Percentiles rank a stretch among this genome's conserved stretches.
Conservation (phyloP, 805 yeast genomes). For the Nakazawaea wickerhamii region DNA sequence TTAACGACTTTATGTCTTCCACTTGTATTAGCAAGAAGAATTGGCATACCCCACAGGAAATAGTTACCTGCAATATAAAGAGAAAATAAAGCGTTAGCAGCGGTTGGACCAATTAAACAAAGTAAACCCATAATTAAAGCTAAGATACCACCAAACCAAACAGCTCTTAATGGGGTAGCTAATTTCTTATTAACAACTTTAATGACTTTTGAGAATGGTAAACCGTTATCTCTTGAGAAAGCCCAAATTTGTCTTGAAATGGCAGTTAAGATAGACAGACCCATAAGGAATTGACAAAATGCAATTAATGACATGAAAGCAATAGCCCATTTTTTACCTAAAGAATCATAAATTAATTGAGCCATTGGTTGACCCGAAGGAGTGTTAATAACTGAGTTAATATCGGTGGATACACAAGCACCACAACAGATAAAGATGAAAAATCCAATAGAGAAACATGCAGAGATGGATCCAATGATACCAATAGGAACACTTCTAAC, state of each 20-base stretch:
- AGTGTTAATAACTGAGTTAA: constrained; percentile 36
- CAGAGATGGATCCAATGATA: constrained; percentile 51
- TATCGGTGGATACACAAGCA: constrained; percentile 48
- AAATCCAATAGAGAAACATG: constrained; percentile 57
- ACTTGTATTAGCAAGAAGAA: constrained; percentile 44
- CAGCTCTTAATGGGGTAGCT: constrained; percentile 64
- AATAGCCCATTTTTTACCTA: constrained; percentile 61
- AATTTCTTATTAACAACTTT: constrained; percentile 51
- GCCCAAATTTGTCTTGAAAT: constrained; percentile 72
- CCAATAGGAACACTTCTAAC: constrained; percentile 61
- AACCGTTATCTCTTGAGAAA: constrained; percentile 70
- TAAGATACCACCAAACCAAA: constrained; percentile 45
- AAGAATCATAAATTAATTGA: constrained; percentile 54
- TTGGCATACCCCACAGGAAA: constrained; percentile 60
- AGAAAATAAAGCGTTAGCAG: constrained; percentile 65
- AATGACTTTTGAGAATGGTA: constrained; percentile 54
- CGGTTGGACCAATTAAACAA: constrained; percentile 51
- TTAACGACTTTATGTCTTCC: constrained; percentile 50
- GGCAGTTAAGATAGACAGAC: constrained; percentile 56
- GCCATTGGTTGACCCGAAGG: constrained; percentile 60
- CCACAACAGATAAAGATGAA: constrained; percentile 45
- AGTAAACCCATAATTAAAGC: constrained; percentile 51
- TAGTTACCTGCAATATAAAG: constrained; percentile 58
- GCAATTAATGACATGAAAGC: constrained; percentile 57
- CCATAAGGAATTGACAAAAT: constrained; percentile 61